These are phyloP conservation scores for Phytophthora idaei DNA, from an alignment of 352 stramenopile species.

Conservation along the genomic window DNA sequence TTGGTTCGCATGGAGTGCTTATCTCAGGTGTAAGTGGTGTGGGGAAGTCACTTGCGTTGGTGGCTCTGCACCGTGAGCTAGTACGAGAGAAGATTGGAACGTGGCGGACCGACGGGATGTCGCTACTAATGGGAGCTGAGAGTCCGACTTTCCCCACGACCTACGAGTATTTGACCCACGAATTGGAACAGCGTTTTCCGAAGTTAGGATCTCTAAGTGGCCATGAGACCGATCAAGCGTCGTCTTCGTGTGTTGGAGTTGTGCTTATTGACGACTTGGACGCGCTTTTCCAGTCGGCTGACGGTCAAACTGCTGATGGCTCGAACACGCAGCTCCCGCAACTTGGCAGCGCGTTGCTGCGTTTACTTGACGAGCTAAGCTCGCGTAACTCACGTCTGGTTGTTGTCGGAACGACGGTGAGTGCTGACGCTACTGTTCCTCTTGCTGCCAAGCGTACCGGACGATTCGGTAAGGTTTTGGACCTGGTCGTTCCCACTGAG, in stretches of 20 bases:
- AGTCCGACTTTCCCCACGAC: constrained; percentile 47
- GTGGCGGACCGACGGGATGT: constrained; percentile 42
- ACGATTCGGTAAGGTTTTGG: constrained; percentile 63
- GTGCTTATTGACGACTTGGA: constrained; percentile 78
- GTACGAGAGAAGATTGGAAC: constrained; percentile 29
- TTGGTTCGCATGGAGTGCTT: constrained; percentile 49
- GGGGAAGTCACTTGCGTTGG: constrained; percentile 64
- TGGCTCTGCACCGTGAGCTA: constrained; percentile 35
- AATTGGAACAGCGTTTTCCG: constrained; percentile 44
- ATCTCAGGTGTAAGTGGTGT: constrained; percentile 65
- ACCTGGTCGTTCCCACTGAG: constrained; percentile 73
- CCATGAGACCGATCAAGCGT: not conserved
- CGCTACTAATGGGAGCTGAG: constrained; percentile 63
- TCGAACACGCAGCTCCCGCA: constrained; percentile 43
- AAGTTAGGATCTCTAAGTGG: constrained; percentile 16
- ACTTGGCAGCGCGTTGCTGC: constrained; percentile 65
- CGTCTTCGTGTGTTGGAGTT: constrained; percentile 36
- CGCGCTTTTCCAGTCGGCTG: constrained; percentile 57
- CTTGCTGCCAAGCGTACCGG: constrained; percentile 48
- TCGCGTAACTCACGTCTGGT: constrained; percentile 38
- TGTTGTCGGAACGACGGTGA: constrained; percentile 55
- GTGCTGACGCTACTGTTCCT: constrained; percentile 47
- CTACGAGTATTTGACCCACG: constrained; percentile 62
- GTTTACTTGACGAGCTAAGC: constrained; percentile 60
- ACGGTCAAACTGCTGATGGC: constrained; percentile 41